Conservation (phyloP, 345 rosid species). For the Turnera subulata region DNA sequence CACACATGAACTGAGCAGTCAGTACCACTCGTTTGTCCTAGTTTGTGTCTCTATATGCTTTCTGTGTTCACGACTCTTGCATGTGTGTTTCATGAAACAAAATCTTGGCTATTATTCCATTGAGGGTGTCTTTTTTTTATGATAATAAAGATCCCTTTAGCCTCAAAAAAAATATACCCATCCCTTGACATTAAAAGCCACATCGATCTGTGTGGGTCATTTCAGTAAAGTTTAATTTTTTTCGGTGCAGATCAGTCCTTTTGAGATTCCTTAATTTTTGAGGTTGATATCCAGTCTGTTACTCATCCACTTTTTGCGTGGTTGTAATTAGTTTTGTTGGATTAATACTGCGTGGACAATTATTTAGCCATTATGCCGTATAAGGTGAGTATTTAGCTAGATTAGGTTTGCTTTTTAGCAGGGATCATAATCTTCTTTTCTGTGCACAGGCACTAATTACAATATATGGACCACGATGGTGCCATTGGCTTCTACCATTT, state of each 20-base stretch:
- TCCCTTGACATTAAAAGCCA: too few species aligned
- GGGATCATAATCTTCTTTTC: too few species aligned
- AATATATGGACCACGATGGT: conserved; percentile 30
- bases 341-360: background rate
- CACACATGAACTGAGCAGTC: too few species aligned
- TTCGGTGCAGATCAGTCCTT: background rate
- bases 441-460: background rate
- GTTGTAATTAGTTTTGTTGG: too few species aligned
- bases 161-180: too few species aligned
- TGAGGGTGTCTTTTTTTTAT: too few species aligned
- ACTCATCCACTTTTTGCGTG: background rate
- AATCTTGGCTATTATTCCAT: too few species aligned
- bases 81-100: too few species aligned
- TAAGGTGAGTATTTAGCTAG: background rate
- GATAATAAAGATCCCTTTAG: too few species aligned
- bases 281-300: background rate
- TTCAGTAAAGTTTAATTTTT: conserved; percentile 4
- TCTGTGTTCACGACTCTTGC: too few species aligned
- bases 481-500: background rate
- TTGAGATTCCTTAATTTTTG: conserved; percentile 5
- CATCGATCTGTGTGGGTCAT: conserved; percentile 7
- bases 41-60: too few species aligned
- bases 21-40: too few species aligned
- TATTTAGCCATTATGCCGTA: background rate
- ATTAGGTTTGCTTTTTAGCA: background rate